Evolutionary conservation across 495 filamentous ascomycete species (phyloP).

Genomic region (Penicillium longicatenatum): DNA sequence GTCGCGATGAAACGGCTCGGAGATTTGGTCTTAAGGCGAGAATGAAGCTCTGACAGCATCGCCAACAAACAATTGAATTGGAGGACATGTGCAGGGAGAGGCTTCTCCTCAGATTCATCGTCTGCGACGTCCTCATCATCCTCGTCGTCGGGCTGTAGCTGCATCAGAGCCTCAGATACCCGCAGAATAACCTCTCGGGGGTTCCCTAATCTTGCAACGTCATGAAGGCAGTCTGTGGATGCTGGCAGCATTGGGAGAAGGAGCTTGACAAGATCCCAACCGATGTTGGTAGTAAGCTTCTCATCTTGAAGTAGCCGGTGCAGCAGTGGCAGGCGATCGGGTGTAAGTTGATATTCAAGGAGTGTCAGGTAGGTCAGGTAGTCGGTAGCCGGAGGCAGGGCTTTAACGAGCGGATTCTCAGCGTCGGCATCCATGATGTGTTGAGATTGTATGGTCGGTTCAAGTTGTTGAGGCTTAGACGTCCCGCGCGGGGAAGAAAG

Average conservation of each 20-base stretch:
- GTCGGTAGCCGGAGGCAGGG: constrained; percentile 71
- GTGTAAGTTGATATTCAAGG: constrained; percentile 79
- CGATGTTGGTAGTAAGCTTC: constrained; percentile 83
- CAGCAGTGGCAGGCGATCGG: constrained; percentile 73
- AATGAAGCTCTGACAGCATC: constrained; percentile 83
- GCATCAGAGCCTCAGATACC: constrained; percentile 71
- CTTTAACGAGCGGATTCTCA: constrained; percentile 47
- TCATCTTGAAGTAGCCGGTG: constrained; percentile 82
- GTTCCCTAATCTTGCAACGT: constrained; percentile 81
- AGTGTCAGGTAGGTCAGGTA: constrained; percentile 87
- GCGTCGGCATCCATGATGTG: constrained; percentile 20
- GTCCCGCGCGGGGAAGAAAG: constrained; percentile 9
- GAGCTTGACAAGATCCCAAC: constrained; percentile 91
- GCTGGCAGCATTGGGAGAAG: constrained; percentile 75
- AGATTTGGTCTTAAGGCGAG: constrained; percentile 84
- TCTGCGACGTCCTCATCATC: constrained; percentile 53
- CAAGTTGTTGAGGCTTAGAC: constrained; percentile 4
- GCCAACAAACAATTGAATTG: constrained; percentile 77
- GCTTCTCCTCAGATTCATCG: constrained; percentile 23
- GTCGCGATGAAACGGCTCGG: constrained; percentile 93
- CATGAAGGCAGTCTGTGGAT: constrained; percentile 72
- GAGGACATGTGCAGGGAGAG: constrained; percentile 35
- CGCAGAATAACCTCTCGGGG: constrained; percentile 93
- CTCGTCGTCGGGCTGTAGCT: constrained; percentile 56
- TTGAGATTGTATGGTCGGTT: constrained; percentile 9